These are phyloP conservation scores for Sugiyamaella novakii DNA, from an alignment of 1,139 yeast species.

Conservation along the genomic window DNA sequence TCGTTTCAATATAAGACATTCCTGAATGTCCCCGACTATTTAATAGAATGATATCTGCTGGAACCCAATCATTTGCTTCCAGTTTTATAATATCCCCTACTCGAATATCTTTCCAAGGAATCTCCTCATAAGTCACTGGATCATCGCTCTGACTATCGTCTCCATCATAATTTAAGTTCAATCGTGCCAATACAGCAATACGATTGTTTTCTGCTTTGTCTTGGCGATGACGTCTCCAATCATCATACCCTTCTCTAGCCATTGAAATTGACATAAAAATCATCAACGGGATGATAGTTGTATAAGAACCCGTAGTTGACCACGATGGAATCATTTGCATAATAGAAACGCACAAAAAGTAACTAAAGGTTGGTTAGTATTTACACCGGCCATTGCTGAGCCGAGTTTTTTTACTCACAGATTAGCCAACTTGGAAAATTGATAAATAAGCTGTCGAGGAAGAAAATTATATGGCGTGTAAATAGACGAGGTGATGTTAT, in stretches of 20 bases:
- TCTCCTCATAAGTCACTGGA: slow-evolving; percentile 43
- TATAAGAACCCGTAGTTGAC: slow-evolving; percentile 97
- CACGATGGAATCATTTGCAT: slow-evolving; percentile 95
- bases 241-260: slow-evolving; percentile 91
- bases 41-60: slow-evolving; percentile 80
- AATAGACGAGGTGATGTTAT: slow-evolving; percentile 81
- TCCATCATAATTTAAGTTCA: slow-evolving; percentile 26
- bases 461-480: slow-evolving; percentile 79
- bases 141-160: slow-evolving; percentile 17
- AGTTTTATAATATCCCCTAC: slow-evolving; percentile 84
- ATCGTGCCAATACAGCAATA: slow-evolving; percentile 46
- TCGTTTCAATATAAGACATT: slow-evolving; percentile 86
- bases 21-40: slow-evolving; percentile 67
- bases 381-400: not conserved
- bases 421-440: slow-evolving; percentile 90
- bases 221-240: slow-evolving; percentile 80
- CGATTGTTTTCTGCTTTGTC: slow-evolving; percentile 85
- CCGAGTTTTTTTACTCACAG: slow-evolving; percentile 42
- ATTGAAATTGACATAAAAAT: slow-evolving; percentile 90
- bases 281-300: slow-evolving; percentile 86
- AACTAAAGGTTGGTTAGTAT: slow-evolving; percentile 27
- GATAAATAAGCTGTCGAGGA: slow-evolving; percentile 87
- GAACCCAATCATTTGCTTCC: slow-evolving; percentile 84
- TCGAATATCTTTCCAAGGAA: slow-evolving; percentile 69
- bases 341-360: slow-evolving; percentile 84